phyloP scores from a whole-genome alignment of 768 basidiomycete species.

The Coprinopsis cinerea region DNA sequence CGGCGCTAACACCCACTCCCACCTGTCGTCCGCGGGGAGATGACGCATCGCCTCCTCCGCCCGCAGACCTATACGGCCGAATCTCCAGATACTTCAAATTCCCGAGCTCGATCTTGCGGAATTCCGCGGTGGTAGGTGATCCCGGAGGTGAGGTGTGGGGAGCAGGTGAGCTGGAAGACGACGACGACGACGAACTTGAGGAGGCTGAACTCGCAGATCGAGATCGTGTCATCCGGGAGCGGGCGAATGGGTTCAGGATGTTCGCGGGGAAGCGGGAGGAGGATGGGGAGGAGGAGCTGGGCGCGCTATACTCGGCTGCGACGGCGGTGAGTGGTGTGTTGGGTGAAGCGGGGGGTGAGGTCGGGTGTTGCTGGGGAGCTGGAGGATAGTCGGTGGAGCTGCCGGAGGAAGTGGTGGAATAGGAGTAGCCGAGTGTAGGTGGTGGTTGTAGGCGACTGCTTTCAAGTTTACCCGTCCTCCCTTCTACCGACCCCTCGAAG shows the following conservation, averaged over 20 bases:
- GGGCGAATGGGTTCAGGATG: not conserved
- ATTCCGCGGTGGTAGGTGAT: not conserved
- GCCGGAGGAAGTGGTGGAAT: not conserved
- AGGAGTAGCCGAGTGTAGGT: not conserved
- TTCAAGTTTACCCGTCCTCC: too few relatives aligned
- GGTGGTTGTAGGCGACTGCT: too few relatives aligned
- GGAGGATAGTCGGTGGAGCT: not conserved
- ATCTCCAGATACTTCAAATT: conserved; percentile 5
- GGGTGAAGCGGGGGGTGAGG: not conserved
- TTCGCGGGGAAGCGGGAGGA: not conserved
- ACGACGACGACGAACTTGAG: conserved; percentile 1
- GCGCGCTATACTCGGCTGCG: not conserved
- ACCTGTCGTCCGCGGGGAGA: not conserved
- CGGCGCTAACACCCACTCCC: not conserved
- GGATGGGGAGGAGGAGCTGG: not conserved
- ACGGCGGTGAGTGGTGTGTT: not conserved
- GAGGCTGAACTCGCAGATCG: not conserved
- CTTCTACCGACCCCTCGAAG: too few relatives aligned
- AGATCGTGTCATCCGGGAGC: not conserved
- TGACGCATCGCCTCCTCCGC: not conserved
- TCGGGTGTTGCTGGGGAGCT: too few relatives aligned
- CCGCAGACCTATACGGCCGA: not conserved
- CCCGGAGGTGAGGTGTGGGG: not conserved
- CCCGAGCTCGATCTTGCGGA: conserved; percentile 6
- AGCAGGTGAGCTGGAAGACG: not conserved